A percentile compares a stretch with the other conserved stretches of the same genome.
Evolutionary conservation across 2,329 filamentous ascomycete species (phyloP).

Genomic region (Aspergillus floridensis): DNA sequence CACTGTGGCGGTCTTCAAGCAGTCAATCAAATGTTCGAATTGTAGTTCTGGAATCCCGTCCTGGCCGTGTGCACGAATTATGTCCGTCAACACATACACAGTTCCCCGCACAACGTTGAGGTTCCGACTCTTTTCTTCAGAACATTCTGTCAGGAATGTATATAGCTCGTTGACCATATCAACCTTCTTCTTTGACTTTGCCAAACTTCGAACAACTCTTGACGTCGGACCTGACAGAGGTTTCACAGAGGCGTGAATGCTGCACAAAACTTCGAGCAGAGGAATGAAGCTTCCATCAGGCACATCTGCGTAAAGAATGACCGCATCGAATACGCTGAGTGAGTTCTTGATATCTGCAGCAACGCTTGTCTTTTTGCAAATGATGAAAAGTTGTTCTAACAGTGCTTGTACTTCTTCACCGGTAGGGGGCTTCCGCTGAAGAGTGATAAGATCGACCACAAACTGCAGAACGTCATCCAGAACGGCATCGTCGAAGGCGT

Average conservation of each 20-base stretch:
- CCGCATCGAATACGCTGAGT: slow-evolving; percentile 41
- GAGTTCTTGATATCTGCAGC: slow-evolving; percentile 44
- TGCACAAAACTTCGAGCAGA: slow-evolving; percentile 44
- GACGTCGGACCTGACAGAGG: slow-evolving; percentile 44
- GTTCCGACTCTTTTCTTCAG: slow-evolving; percentile 36
- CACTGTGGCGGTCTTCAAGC: slow-evolving; percentile 32
- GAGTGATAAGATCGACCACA: slow-evolving; percentile 41
- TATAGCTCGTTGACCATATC: slow-evolving; percentile 41
- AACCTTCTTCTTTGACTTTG: slow-evolving; percentile 38
- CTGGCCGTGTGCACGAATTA: slow-evolving; percentile 40
- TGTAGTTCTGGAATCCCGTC: slow-evolving; percentile 38
- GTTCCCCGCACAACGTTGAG: slow-evolving; percentile 42
- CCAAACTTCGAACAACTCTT: slow-evolving; percentile 41
- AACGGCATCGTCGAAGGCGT: slow-evolving; percentile 34
- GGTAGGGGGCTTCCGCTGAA: slow-evolving; percentile 39
- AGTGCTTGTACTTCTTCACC: slow-evolving; percentile 38
- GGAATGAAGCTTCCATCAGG: slow-evolving; percentile 38
- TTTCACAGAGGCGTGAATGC: slow-evolving; percentile 45
- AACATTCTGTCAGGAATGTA: slow-evolving; percentile 35
- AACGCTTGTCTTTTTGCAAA: slow-evolving; percentile 42
- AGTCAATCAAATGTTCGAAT: slow-evolving; percentile 38
- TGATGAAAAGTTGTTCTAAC: slow-evolving; percentile 37
- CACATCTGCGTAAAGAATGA: slow-evolving; percentile 41
- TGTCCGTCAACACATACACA: slow-evolving; percentile 41
- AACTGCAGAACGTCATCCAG: slow-evolving; percentile 43